These are phyloP conservation scores for Bassia scoparia DNA, from an alignment of 148 eudicot genomes.

Conservation along the genomic window DNA sequence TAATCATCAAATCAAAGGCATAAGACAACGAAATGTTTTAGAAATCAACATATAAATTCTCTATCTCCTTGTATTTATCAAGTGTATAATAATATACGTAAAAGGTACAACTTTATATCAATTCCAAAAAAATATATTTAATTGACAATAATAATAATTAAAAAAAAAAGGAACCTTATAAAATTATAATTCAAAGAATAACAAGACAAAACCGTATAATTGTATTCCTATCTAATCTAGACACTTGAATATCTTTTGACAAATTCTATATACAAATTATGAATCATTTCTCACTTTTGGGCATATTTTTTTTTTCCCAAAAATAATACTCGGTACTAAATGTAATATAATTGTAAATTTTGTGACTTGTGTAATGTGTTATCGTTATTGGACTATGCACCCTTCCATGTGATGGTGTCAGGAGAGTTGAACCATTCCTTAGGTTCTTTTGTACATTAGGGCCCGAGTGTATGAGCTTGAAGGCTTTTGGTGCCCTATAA, in stretches of 20 bases:
- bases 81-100: no score
- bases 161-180: not conserved
- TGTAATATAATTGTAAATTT: not conserved
- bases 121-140: not conserved
- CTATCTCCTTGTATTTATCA: no score
- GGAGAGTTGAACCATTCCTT: constrained; percentile 41
- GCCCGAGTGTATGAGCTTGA: constrained; percentile 28
- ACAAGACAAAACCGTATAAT: constrained; percentile 5
- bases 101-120: constrained; percentile 3
- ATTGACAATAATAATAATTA: not conserved
- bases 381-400: constrained; percentile 34
- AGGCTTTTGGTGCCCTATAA: constrained; percentile 39
- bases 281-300: not conserved
- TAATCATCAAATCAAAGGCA: not conserved
- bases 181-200: constrained; percentile 16
- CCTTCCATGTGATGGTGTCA: constrained; percentile 33
- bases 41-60: not conserved
- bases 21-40: not conserved
- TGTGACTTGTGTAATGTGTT: no score
- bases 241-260: constrained; percentile 11
- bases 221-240: constrained; percentile 14
- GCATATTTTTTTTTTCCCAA: not conserved
- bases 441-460: constrained; percentile 36
- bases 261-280: constrained; percentile 21
- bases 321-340: not conserved